Conservation (phyloP, 257 asterid genomes). For the Nicotiana undulata region DNA sequence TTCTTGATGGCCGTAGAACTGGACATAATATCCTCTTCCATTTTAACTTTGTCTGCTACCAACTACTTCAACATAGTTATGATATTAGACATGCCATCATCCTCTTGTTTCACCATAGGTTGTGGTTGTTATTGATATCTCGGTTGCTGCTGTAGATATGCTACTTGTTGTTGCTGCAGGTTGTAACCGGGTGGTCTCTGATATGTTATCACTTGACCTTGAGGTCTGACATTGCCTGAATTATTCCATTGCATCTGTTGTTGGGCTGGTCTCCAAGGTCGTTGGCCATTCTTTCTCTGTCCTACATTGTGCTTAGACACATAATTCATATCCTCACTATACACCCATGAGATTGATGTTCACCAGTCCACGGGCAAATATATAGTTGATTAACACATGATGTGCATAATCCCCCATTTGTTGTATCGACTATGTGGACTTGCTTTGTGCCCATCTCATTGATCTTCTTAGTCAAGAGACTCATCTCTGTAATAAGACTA, state of each 20-base stretch:
- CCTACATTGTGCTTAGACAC: neutral
- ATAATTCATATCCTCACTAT: neutral
- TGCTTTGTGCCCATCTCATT: neutral
- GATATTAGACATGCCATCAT: too few relatives aligned
- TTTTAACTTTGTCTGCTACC: too few relatives aligned
- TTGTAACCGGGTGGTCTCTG: neutral
- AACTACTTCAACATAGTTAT: too few relatives aligned
- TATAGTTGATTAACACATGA: neutral
- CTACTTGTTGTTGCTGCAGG: too few relatives aligned
- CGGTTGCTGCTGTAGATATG: neutral
- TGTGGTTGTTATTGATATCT: neutral
- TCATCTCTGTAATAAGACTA: neutral
- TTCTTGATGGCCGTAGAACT: too few relatives aligned
- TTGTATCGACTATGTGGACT: neutral
- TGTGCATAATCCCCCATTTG: neutral
- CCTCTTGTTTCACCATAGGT: too few relatives aligned
- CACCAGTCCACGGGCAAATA: neutral
- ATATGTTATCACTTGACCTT: neutral
- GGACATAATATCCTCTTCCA: too few relatives aligned
- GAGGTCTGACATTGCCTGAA: too few relatives aligned
- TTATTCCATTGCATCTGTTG: neutral
- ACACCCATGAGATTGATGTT: neutral
- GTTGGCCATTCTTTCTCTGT: neutral
- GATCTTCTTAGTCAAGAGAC: neutral
- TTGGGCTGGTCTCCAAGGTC: neutral